A percentile compares a stretch with the other conserved stretches of the same genome.
Evolutionary conservation across 2,329 filamentous ascomycete genomes (phyloP).

Genomic region (Camillea tinctor): DNA sequence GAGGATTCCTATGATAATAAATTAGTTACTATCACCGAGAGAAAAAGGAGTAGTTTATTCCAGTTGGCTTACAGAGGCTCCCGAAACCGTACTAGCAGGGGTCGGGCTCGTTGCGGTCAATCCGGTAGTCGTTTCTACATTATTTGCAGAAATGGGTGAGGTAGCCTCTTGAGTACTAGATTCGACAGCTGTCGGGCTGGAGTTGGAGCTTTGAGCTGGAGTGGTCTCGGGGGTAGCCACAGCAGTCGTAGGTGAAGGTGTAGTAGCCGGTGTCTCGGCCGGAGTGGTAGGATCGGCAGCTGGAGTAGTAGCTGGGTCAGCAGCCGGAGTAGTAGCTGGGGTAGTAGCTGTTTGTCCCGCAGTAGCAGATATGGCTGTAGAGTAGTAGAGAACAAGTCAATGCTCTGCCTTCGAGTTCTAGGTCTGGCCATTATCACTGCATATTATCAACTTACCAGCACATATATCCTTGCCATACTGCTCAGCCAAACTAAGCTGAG

Average conservation of each 20-base stretch:
- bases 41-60: background rate
- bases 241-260: conserved; percentile 5
- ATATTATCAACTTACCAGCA: conserved; percentile 24
- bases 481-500: conserved; percentile 29
- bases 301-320: conserved; percentile 8
- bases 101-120: conserved; percentile 3
- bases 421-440: background rate
- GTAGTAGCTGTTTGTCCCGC: conserved; percentile 4
- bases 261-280: conserved; percentile 9
- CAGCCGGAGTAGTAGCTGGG: conserved; percentile 5
- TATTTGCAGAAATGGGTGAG: background rate
- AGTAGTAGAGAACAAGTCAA: conserved; percentile 1
- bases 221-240: conserved; percentile 8
- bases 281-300: too few relatives aligned
- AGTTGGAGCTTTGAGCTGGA: background rate
- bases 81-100: background rate
- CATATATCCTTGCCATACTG: conserved; percentile 29
- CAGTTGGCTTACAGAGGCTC: conserved; percentile 8
- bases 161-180: background rate
- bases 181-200: background rate
- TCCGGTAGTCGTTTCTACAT: background rate
- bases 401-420: background rate
- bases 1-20: conserved; percentile 5
- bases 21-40: background rate
- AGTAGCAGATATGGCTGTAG: conserved; percentile 17